Base-by-base conservation (phyloP, 345 rosid species). In the Barbarea vulgaris region DNA sequence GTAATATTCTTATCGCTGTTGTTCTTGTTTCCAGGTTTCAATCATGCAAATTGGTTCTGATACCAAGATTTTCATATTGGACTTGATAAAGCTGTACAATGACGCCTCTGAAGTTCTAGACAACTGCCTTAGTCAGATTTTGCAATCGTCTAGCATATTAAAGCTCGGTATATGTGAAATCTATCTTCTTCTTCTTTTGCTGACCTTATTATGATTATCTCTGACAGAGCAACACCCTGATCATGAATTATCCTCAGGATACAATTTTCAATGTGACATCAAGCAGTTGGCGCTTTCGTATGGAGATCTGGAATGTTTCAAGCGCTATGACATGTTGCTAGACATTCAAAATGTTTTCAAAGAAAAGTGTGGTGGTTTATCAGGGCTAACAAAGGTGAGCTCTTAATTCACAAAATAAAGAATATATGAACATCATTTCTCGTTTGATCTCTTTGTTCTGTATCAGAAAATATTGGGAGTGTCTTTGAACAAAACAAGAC, bases 1-100 rank as follows among this genome's bases (percentile, higher is more conserved):
- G 17, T 63, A 19, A 25, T 19, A 56, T 55, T n/a, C 69, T 58
- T 34, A 78, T 18, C 6, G 1, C 4, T 37, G 44, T 63, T 64
- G 44, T 44, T 64, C 14, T 39, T 66, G 68, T 65, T 24, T 78
- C 72, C 97, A 94, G 99, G 99, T 94, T 79, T 90, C 99, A 64
- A 88, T 94, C 55, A 84, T 94, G 91, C 98, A 94, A 84, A 86
- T 94, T 78, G 93, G 96, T 74, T 81, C 91, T 19, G 88, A 85
- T 59, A 85, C 66, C 82, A 84, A 70, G 77, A 85, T 87, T 73
- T 94, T 88, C 87, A 79, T 94, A 80, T 77, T 94, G 72, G 97
- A 94, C 88, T 83, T 94, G 85, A 85, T 94, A 77, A 91, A 88
- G 85, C 84, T 91, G 70, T 87, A 79, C 66, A 69, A 74, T 75